Conservation (phyloP, 768 basidiomycete genomes). For the Leccinellum luteum region DNA sequence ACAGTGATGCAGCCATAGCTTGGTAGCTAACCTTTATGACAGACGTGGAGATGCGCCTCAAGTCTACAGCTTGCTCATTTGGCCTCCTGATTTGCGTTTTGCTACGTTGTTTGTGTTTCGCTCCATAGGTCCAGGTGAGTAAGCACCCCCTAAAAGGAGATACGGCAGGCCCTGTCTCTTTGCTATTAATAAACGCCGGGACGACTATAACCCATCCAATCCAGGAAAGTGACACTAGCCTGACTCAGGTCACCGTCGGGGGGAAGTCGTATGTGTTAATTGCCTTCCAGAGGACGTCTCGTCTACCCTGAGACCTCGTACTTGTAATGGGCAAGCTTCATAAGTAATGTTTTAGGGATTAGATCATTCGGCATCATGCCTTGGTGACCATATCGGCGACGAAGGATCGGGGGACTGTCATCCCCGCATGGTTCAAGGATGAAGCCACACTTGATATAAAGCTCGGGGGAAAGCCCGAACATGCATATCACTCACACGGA, state of each 20-base stretch:
- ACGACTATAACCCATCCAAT: constrained; percentile 6
- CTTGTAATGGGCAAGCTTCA: background rate
- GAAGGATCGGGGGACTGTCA: background rate
- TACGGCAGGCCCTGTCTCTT: background rate
- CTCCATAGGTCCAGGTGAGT: background rate
- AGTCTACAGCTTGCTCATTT: background rate
- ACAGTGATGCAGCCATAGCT: background rate
- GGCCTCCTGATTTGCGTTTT: background rate
- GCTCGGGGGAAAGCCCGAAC: background rate
- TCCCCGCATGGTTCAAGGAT: constrained; percentile 13
- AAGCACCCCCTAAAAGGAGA: background rate
- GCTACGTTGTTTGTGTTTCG: background rate
- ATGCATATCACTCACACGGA: background rate
- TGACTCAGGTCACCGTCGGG: background rate
- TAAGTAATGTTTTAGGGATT: background rate
- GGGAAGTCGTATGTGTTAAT: background rate
- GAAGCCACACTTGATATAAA: constrained; percentile 12
- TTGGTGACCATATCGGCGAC: background rate
- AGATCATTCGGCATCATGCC: background rate
- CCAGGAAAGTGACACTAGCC: background rate
- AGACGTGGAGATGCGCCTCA: background rate
- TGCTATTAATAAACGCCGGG: background rate
- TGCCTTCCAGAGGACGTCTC: background rate
- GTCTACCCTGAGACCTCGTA: background rate
- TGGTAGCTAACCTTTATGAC: background rate